Conservation (phyloP, 2,329 filamentous ascomycete genomes). For the Purpureocillium takamizusanense region DNA sequence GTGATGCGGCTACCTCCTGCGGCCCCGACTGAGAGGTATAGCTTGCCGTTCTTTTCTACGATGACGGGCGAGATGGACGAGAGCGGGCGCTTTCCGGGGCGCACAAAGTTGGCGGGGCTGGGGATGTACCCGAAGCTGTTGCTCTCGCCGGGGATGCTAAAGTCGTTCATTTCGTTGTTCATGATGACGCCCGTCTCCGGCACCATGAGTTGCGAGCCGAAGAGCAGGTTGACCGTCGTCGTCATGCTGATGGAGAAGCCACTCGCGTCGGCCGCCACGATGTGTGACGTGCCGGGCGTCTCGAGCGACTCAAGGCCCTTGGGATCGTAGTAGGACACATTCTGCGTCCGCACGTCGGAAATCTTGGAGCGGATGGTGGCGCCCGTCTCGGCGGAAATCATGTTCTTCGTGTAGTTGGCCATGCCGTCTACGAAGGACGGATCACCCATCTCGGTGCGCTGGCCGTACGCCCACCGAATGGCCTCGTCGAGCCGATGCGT, state of each 20-base stretch:
- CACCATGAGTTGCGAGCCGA: constrained; percentile 66
- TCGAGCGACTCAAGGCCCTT: constrained; percentile 34
- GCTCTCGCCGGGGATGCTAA: constrained; percentile 61
- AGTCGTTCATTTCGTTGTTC: constrained; percentile 58
- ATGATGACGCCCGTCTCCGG: constrained; percentile 77
- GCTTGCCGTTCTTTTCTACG: constrained; percentile 58
- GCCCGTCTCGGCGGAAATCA: constrained; percentile 54
- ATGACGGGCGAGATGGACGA: constrained; percentile 73
- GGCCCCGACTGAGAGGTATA: constrained; percentile 67
- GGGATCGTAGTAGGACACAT: constrained; percentile 35
- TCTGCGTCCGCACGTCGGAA: constrained; percentile 26
- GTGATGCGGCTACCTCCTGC: constrained; percentile 82
- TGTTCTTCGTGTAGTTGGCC: constrained; percentile 50
- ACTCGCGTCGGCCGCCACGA: constrained; percentile 57
- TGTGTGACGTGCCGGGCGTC: constrained; percentile 61
- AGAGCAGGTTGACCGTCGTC: constrained; percentile 73
- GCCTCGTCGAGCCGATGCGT: constrained; percentile 79
- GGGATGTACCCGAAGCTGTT: constrained; percentile 75
- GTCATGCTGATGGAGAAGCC: constrained; percentile 71
- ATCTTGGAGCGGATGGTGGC: constrained; percentile 41
- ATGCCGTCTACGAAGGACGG: constrained; percentile 58
- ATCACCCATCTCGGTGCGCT: constrained; percentile 66
- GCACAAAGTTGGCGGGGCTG: constrained; percentile 64
- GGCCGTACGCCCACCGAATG: constrained; percentile 71
- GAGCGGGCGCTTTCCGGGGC: constrained; percentile 67